Evolutionary conservation across 768 basidiomycete species (phyloP), one percentile per base, ranked within the genome.

Genomic region (Termitomyces sp.): DNA sequence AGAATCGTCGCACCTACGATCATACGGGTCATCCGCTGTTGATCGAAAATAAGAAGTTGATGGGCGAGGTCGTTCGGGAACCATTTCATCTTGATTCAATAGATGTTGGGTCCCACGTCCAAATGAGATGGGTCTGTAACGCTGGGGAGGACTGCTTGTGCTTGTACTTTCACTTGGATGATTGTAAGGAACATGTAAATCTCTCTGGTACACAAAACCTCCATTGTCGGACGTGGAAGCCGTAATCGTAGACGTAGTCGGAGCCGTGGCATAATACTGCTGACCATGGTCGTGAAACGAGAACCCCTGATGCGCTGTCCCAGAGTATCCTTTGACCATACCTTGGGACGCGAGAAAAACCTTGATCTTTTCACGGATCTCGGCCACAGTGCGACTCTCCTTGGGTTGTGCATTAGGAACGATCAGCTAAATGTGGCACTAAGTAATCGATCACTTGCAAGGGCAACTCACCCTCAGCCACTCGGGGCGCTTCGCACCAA

Each of bases 401-500:
- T 57, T 30, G 14, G n/a, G 44, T 33, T 8, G 15, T 37, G 26
- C 41, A 55, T 19, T 8, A 51, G 55, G 55, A 50, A 51, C 55
- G 40, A 56, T 56, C 50, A 56, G 43, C 43, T 43, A 40, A 41
- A 49, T 42, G 54, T 55, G 54, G 45, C 37, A 56, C 38, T 26
- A 7, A 10, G 19, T 26, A 41, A 49, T 55, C 55, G 55, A 56
- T 56, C 55, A 56, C 42, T 54, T 33, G 30, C 26, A 3, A 38
- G 45, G 15, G 12, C 26, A 30, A 78, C 85, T 57, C 66, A 92
- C 90, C 72, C 88, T 79, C 63, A 93, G 72, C 88, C 88, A 92
- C 14, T 91, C 89, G 6, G 90, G 90, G 56, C 91, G 85, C 67
- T 91, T 91, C 19, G 85, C 82, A 48, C 90, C 91, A 70, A 91